Evolutionary conservation across 2,329 filamentous ascomycete genomes (phyloP), one percentile per base, ranked within the genome.

Genomic region (Sporothrix luriei): DNA sequence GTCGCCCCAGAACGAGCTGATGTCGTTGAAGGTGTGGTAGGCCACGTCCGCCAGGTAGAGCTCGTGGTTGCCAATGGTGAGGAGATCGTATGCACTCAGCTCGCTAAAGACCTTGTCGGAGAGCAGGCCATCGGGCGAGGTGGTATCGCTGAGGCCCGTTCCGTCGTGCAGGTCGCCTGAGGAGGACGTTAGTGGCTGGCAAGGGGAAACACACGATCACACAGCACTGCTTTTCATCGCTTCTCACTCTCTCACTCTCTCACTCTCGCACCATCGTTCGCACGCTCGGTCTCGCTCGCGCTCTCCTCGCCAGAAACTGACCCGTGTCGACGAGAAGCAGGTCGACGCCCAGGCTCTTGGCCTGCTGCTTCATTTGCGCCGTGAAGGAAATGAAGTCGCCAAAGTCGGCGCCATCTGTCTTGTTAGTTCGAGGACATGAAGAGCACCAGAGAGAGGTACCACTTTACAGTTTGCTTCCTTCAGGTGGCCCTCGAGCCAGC

Each of bases 311-410:
- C 38, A 62, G 57, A 46, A 10, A 62, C 57, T 62, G 57, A 80
- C 86, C 87, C 55, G 86, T 88, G 74, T 90, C 87, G 64, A 89
- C 77, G 14, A 89, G 76, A 64, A 90, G 79, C 69, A 89, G 74
- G 73, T 90, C 88, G 6, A 89, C 87, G 11, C 84, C 83, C 72
- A 88, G 79, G 14, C 82, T 79, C 24, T 80, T 79, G 4, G 88
- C 87, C 73, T 84, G 86, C 69, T 84, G 78, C 76, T 85, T 86
- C 85, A 90, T 88, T 72, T 83, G 83, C 65, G 81, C 82, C 14
- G 84, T 82, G 74, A 90, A 89, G 68, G 84, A 84, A 54, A 87
- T 85, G 76, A 85, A 89, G 76, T 90, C 88, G 29, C 88, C 88
- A 86, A 87, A 90, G 75, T 90, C 88, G 1, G 87, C 87, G 52